Percentiles rank a stretch among this genome's conserved stretches.
phyloP scores from a whole-genome alignment of 352 stramenopile species.

The Phytophthora pistaciae region DNA sequence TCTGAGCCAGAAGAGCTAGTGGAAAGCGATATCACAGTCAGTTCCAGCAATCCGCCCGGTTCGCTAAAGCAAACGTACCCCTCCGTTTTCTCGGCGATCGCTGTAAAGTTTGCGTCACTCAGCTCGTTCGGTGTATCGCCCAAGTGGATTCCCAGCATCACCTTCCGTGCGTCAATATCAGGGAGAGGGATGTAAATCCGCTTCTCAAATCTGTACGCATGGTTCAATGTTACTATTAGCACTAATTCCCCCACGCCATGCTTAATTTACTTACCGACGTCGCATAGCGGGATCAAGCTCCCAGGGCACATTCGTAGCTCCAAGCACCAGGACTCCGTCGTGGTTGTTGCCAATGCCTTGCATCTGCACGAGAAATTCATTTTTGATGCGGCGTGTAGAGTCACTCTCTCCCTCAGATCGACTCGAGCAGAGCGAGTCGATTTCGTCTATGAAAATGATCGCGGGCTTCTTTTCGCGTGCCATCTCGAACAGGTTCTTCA shows the following conservation, averaged over 20 bases:
- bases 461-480: slow-evolving; percentile 93
- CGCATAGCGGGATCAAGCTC: slow-evolving; percentile 97
- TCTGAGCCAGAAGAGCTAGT: slow-evolving; percentile 94
- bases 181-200: slow-evolving; percentile 99
- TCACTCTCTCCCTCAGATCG: slow-evolving; percentile 96
- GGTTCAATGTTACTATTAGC: slow-evolving; percentile 8
- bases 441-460: slow-evolving; percentile 99
- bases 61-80: slow-evolving; percentile 66
- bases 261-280: slow-evolving; percentile 79
- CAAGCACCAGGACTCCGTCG: slow-evolving; percentile 95
- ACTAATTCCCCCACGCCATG: background rate
- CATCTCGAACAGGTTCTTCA: slow-evolving; percentile 99
- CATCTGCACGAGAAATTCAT: slow-evolving; percentile 99
- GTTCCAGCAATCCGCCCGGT: background rate
- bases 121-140: slow-evolving; percentile 97
- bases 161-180: slow-evolving; percentile 89
- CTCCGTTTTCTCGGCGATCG: slow-evolving; percentile 93
- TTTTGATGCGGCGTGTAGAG: slow-evolving; percentile 97
- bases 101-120: slow-evolving; percentile 94
- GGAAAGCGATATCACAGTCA: slow-evolving; percentile 10
- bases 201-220: slow-evolving; percentile 95
- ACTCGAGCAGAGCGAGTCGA: slow-evolving; percentile 96
- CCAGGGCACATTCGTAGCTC: slow-evolving; percentile 99
- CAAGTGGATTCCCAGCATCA: slow-evolving; percentile 98
- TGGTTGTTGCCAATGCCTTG: slow-evolving; percentile 95